Evolutionary conservation across 106 monocot species (phyloP).

Genomic region (Alisma plantagoaquatica): DNA sequence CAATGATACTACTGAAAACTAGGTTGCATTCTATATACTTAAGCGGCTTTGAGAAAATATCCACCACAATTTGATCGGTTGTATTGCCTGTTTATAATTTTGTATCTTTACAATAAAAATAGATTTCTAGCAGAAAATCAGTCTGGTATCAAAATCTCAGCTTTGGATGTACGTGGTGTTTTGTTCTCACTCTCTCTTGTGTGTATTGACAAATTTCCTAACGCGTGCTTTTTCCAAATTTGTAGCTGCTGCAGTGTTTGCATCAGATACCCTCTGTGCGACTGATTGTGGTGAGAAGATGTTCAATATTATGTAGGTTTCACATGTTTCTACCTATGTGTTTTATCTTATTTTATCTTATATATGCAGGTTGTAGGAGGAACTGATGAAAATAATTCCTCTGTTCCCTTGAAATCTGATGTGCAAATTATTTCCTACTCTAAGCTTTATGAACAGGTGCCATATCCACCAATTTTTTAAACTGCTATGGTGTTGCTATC

Average conservation of each 20-base stretch:
- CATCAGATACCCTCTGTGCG: slow-evolving; percentile 68
- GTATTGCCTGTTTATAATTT: too few species aligned
- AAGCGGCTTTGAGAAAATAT: too few species aligned
- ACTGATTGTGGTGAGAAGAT: slow-evolving; percentile 67
- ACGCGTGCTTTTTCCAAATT: not conserved
- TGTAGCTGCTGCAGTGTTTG: slow-evolving; percentile 84
- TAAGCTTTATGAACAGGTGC: slow-evolving; percentile 58
- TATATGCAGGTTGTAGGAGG: slow-evolving; percentile 72
- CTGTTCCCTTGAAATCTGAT: slow-evolving; percentile 34
- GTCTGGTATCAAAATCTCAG: too few species aligned
- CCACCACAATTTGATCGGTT: too few species aligned
- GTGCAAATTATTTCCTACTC: slow-evolving; percentile 65
- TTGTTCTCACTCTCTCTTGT: too few species aligned
- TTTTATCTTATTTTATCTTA: slow-evolving; percentile 6
- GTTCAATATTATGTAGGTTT: not conserved
- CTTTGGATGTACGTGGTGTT: too few species aligned
- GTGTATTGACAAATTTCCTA: not conserved
- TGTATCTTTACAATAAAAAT: too few species aligned
- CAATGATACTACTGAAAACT: too few species aligned
- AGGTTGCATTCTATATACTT: too few species aligned
- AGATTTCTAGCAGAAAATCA: too few species aligned
- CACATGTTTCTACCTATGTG: not conserved
- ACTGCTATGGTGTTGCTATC: too few species aligned
- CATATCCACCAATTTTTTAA: too few species aligned
- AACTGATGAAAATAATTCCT: slow-evolving; percentile 61